Percentiles rank a stretch among this genome's conserved stretches.
phyloP scores from a whole-genome alignment of 2,329 filamentous ascomycete genomes.

The Trichoderma sp. region DNA sequence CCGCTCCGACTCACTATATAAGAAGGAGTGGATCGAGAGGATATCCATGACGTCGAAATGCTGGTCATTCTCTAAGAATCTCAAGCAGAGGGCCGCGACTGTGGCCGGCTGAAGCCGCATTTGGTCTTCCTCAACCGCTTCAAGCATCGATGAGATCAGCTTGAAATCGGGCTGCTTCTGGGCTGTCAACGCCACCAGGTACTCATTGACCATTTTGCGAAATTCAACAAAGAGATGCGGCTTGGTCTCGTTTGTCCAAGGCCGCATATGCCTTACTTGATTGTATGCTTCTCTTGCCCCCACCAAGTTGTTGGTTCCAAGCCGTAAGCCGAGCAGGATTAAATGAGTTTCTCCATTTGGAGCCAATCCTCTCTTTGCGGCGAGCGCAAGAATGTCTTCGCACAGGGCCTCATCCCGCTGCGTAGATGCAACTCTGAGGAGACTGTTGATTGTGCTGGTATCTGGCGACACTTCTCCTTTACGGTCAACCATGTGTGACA shows the following conservation, averaged over 20 bases:
- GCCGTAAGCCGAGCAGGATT: slow-evolving; percentile 70
- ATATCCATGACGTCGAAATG: slow-evolving; percentile 77
- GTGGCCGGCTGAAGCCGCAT: slow-evolving; percentile 70
- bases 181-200: slow-evolving; percentile 66
- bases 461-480: slow-evolving; percentile 54
- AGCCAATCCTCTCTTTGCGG: slow-evolving; percentile 59
- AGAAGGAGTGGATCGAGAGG: slow-evolving; percentile 69
- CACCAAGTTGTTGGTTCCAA: slow-evolving; percentile 69
- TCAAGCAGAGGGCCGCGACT: slow-evolving; percentile 66
- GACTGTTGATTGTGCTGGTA: slow-evolving; percentile 68
- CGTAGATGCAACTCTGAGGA: slow-evolving; percentile 71
- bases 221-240: slow-evolving; percentile 51
- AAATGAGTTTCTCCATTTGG: slow-evolving; percentile 69
- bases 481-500: slow-evolving; percentile 67
- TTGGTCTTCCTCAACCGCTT: slow-evolving; percentile 67
- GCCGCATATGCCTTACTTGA: slow-evolving; percentile 31
- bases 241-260: slow-evolving; percentile 40
- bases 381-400: slow-evolving; percentile 68
- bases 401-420: slow-evolving; percentile 67
- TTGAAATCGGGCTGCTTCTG: slow-evolving; percentile 62
- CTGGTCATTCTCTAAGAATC: slow-evolving; percentile 74
- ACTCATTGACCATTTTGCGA: slow-evolving; percentile 63
- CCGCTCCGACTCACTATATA: slow-evolving; percentile 68
- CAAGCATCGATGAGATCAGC: slow-evolving; percentile 68
- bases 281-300: slow-evolving; percentile 67